Base-by-base conservation (phyloP, 345 rosid species). In the Arabidopsis suecica region DNA sequence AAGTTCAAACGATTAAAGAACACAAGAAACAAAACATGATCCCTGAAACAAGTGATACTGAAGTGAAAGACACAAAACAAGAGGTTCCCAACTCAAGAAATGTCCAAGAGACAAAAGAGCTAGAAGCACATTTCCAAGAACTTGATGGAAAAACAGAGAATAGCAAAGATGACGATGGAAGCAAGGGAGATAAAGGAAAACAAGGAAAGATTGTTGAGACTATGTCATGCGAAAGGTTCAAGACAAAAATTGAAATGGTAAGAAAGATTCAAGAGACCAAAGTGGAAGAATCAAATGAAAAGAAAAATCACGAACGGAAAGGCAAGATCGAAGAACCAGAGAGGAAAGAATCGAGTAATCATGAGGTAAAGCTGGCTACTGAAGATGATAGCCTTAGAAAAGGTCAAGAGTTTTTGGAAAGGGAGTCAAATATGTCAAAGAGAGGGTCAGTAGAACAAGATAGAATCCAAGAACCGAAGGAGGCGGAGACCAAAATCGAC, bases 381-480 rank as follows among this genome's bases (percentile, higher is more conserved):
- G 59, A 65, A 56, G 50, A 74, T 38, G 66, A 47, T 25, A 56
- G 34, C 16, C 64, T 38, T 38, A 40, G 18, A 38, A 6, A 61
- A 41, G 69, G 56, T 14, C 45, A 41, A 51, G 68, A 68, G 2
- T 0, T 20, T 41, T 13, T 51, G 38, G 56, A 61, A 60, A 75
- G 41, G 9, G 62, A 33, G n/a, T 5, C 61, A 54, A 33, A 9
- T 54, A 30, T 22, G 16, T 54, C 71, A 51, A 68, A 68, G 47
- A 68, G 55, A 41, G 22, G 10, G 32, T 44, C 36, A 74, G 53
- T 66, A 61, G 41, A 59, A 36, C 53, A 57, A 66, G 78, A 47
- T 37, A 57, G 10, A 5, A 1, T 36, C 34, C 78, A 48, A 65
- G 34, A 74, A 57, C 33, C 37, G 2, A 58, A 13, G 48, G 36